These are phyloP conservation scores for Ilyonectria sp. DNA, from an alignment of 2,329 filamentous ascomycete species.

Conservation along the genomic window DNA sequence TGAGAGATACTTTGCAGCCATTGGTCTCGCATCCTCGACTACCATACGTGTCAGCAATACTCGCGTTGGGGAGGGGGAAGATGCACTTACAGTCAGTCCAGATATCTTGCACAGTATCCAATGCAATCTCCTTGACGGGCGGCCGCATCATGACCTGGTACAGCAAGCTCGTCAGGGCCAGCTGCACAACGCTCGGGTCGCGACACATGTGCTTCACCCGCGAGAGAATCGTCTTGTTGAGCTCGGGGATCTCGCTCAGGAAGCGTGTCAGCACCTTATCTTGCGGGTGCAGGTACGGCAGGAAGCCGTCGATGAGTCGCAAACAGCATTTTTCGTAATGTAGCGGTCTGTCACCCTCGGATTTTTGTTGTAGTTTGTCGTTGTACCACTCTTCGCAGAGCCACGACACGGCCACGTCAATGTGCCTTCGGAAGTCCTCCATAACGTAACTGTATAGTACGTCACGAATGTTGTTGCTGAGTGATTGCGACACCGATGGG, in stretches of 20 bases:
- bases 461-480: slow-evolving; percentile 83
- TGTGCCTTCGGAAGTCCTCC: slow-evolving; percentile 90
- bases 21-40: slow-evolving; percentile 75
- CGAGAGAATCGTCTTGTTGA: slow-evolving; percentile 80
- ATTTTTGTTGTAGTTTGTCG: slow-evolving; percentile 70
- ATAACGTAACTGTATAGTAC: slow-evolving; percentile 88
- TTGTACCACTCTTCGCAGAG: slow-evolving; percentile 99
- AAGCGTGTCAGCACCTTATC: slow-evolving; percentile 94
- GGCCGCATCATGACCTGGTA: slow-evolving; percentile 79
- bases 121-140: slow-evolving; percentile 73
- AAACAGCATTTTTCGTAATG: slow-evolving; percentile 87
- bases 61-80: not conserved
- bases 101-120: slow-evolving; percentile 77
- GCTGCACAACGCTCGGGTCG: slow-evolving; percentile 75
- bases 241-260: slow-evolving; percentile 88
- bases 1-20: slow-evolving; percentile 74
- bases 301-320: slow-evolving; percentile 88
- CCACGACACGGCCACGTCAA: slow-evolving; percentile 94
- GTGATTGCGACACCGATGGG: slow-evolving; percentile 56
- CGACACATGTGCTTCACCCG: slow-evolving; percentile 79
- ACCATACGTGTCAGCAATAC: slow-evolving; percentile 36
- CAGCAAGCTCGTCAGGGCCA: slow-evolving; percentile 75
- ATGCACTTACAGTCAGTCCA: slow-evolving; percentile 74
- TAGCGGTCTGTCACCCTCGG: slow-evolving; percentile 63
- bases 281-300: slow-evolving; percentile 91